These are phyloP conservation scores for Raffaelea arxii DNA, from an alignment of 2,329 filamentous ascomycete genomes.

Conservation along the genomic window DNA sequence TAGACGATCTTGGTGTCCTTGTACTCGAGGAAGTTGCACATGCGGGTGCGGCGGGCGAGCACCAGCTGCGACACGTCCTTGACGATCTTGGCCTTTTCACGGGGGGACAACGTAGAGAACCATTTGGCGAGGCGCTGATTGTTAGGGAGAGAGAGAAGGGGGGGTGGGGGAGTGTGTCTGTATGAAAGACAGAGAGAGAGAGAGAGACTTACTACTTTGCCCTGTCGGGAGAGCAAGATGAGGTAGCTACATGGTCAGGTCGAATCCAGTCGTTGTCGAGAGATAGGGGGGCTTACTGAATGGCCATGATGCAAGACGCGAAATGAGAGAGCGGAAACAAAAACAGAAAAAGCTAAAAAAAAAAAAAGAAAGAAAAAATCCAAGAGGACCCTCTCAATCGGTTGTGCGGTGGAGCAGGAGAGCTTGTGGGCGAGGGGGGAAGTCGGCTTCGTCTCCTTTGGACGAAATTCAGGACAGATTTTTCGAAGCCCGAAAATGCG, in stretches of 20 bases:
- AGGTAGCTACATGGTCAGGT: constrained; percentile 64
- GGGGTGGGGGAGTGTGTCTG: background rate
- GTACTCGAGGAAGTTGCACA: constrained; percentile 99
- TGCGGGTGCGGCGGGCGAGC: constrained; percentile 86
- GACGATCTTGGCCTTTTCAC: constrained; percentile 99
- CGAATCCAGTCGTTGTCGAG: background rate
- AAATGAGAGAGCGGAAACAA: background rate
- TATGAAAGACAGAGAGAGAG: constrained; percentile 23
- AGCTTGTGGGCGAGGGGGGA: no score
- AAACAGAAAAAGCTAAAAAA: background rate
- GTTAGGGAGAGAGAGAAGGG: no score
- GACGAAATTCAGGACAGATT: no score
- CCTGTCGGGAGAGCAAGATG: constrained; percentile 93
- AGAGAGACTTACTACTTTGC: constrained; percentile 81
- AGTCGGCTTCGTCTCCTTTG: no score
- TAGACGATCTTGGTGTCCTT: constrained; percentile 99
- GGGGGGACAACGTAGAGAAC: constrained; percentile 96
- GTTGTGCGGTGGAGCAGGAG: no score
- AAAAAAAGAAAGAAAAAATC: background rate
- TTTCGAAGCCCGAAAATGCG: no score
- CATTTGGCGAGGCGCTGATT: constrained; percentile 96
- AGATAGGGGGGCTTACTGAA: constrained; percentile 31
- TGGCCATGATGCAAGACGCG: constrained; percentile 31
- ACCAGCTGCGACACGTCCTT: constrained; percentile 98
- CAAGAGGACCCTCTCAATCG: background rate